phyloP scores from a whole-genome alignment of 352 stramenopile species.

The Phytophthora megakarya region DNA sequence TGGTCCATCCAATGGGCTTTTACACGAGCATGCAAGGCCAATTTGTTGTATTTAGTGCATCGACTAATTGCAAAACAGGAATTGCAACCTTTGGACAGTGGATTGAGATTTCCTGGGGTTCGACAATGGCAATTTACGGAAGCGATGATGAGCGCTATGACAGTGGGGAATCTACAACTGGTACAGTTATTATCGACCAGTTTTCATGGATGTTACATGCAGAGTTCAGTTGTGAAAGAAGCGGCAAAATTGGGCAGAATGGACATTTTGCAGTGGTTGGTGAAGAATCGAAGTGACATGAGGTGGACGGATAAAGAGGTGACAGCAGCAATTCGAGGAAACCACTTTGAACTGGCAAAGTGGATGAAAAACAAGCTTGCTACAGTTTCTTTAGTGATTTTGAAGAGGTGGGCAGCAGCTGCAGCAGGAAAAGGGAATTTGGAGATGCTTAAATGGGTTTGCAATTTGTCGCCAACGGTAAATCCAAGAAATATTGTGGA shows the following conservation, averaged over 20 bases:
- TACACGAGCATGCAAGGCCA: constrained; percentile 1
- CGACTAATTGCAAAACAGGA: constrained; percentile 2
- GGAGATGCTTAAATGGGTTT: constrained; percentile 22
- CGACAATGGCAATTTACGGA: constrained; percentile 25
- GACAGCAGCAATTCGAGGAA: constrained; percentile 1
- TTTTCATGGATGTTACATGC: constrained; percentile 10
- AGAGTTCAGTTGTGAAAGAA: constrained; percentile 3
- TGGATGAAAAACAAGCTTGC: constrained; percentile 13
- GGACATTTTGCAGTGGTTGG: constrained; percentile 19
- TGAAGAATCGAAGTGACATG: constrained; percentile 1
- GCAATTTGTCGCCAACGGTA: constrained; percentile 4
- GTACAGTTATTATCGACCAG: constrained; percentile 6
- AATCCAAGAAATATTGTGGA: neutral
- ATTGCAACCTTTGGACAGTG: constrained; percentile 2
- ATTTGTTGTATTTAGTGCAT: constrained; percentile 8
- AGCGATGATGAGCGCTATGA: constrained; percentile 1
- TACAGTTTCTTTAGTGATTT: neutral
- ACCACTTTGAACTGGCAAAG: constrained; percentile 19
- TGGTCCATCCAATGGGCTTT: constrained; percentile 11
- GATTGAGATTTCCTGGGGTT: neutral
- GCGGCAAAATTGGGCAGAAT: neutral
- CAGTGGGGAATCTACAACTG: constrained; percentile 7
- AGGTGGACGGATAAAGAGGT: constrained; percentile 7
- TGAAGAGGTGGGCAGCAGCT: constrained; percentile 8
- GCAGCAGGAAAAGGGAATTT: constrained; percentile 13